Percentiles rank a stretch among this genome's conserved stretches.
These are phyloP conservation scores for Fusarium sp. DNA, from an alignment of 2,329 filamentous ascomycete species.

Conservation along the genomic window DNA sequence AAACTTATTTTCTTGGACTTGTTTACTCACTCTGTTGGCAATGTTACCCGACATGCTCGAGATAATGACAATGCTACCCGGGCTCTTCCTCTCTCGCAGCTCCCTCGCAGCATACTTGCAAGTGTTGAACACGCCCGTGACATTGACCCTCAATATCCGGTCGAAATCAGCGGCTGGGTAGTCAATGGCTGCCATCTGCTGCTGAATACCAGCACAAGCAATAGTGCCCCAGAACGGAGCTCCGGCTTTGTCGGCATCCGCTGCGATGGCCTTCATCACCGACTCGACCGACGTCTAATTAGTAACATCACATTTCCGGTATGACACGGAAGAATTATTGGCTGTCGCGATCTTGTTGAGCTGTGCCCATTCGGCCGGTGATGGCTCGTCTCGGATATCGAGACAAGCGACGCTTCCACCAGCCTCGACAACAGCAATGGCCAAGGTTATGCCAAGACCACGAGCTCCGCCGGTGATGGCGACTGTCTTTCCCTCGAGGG, in stretches of 20 bases:
- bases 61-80: constrained; percentile 64
- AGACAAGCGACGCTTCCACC: constrained; percentile 62
- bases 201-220: constrained; percentile 63
- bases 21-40: constrained; percentile 59
- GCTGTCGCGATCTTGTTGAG: constrained; percentile 56
- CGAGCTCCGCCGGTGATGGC: constrained; percentile 64
- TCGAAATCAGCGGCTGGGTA: constrained; percentile 70
- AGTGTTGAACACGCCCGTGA: constrained; percentile 77
- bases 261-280: constrained; percentile 52
- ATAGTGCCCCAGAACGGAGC: constrained; percentile 54
- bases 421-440: constrained; percentile 61
- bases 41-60: constrained; percentile 62
- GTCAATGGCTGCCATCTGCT: constrained; percentile 59
- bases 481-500: constrained; percentile 57
- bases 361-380: constrained; percentile 54
- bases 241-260: constrained; percentile 46
- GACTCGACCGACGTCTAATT: constrained; percentile 54
- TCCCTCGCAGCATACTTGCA: constrained; percentile 76
- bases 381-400: constrained; percentile 56
- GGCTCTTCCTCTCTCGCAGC: constrained; percentile 54
- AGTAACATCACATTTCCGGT: constrained; percentile 61
- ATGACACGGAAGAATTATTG: constrained; percentile 51
- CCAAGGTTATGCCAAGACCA: constrained; percentile 63
- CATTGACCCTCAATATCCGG: constrained; percentile 76
- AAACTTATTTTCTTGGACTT: not conserved